phyloP scores from a whole-genome alignment of 2,329 filamentous ascomycete species.

The Davidsoniella australis region DNA sequence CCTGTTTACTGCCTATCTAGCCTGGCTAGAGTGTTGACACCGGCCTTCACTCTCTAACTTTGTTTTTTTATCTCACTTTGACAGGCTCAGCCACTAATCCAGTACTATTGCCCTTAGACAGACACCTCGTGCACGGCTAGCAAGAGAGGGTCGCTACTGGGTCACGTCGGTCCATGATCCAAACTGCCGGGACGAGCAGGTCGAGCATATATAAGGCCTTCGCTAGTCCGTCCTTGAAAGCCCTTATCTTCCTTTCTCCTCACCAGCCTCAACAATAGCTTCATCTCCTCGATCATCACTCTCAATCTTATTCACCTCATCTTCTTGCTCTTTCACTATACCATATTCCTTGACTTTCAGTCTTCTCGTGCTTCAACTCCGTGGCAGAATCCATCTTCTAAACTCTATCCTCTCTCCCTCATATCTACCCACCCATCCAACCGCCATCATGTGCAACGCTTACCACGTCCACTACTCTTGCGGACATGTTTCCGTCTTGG shows the following conservation, averaged over 20 bases:
- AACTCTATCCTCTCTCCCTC: too few species aligned
- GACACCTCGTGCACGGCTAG: too few species aligned
- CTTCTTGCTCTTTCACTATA: background rate
- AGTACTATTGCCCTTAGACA: too few species aligned
- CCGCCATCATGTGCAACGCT: constrained; percentile 5
- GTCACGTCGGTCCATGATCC: constrained; percentile 2
- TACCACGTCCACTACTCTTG: constrained; percentile 8
- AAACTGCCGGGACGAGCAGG: constrained; percentile 5
- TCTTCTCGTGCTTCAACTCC: background rate
- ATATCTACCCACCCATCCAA: too few species aligned
- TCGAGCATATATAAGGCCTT: constrained; percentile 9
- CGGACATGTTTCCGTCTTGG: background rate
- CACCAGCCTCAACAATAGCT: background rate
- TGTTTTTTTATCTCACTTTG: background rate
- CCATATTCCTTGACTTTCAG: background rate
- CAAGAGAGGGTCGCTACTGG: background rate
- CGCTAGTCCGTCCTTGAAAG: background rate
- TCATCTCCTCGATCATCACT: background rate
- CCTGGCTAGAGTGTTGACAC: background rate
- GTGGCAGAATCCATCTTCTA: background rate
- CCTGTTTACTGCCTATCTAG: too few species aligned
- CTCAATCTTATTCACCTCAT: background rate
- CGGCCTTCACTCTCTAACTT: background rate
- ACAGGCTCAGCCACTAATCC: background rate
- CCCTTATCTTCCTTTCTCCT: background rate